Evolutionary conservation across 805 yeast species (phyloP).

Genomic region (Suhomyces emberorum): DNA sequence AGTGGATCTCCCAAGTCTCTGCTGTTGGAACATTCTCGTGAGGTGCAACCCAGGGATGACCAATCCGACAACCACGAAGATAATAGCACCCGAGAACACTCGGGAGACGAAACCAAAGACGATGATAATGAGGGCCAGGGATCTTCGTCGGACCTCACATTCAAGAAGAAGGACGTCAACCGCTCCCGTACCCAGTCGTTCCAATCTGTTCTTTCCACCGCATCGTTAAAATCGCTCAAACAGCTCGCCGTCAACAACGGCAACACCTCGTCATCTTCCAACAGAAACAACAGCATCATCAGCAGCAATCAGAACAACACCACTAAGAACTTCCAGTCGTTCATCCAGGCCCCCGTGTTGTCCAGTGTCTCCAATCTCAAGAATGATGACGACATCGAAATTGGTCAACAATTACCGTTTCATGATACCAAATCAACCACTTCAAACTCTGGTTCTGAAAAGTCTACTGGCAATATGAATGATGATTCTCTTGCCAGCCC

Average conservation of each 20-base stretch:
- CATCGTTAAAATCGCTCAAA: constrained; percentile 38
- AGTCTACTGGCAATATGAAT: constrained; percentile 1
- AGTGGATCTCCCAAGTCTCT: too few relatives aligned
- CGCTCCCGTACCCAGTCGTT: constrained; percentile 40
- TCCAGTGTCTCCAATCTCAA: constrained; percentile 34
- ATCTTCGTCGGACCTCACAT: constrained; percentile 19
- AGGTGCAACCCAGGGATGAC: too few relatives aligned
- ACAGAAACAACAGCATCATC: constrained; percentile 8
- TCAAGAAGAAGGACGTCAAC: constrained; percentile 38
- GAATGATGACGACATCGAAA: constrained; percentile 30
- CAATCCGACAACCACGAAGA: neutral
- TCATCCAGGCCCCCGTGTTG: constrained; percentile 45
- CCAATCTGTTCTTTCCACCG: constrained; percentile 43
- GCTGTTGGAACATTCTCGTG: too few relatives aligned
- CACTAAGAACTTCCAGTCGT: constrained; percentile 39
- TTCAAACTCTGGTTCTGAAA: constrained; percentile 3
- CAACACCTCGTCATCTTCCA: constrained; percentile 9
- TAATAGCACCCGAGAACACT: neutral
- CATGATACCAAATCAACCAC: constrained; percentile 16
- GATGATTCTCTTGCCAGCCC: constrained; percentile 5
- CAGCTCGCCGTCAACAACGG: constrained; percentile 20
- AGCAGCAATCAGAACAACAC: constrained; percentile 8
- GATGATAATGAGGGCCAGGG: constrained; percentile 4
- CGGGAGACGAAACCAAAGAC: constrained; percentile 2
- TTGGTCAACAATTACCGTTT: constrained; percentile 43